Base-by-base conservation (phyloP, 805 yeast genomes). In the Nakazawaea sp. region DNA sequence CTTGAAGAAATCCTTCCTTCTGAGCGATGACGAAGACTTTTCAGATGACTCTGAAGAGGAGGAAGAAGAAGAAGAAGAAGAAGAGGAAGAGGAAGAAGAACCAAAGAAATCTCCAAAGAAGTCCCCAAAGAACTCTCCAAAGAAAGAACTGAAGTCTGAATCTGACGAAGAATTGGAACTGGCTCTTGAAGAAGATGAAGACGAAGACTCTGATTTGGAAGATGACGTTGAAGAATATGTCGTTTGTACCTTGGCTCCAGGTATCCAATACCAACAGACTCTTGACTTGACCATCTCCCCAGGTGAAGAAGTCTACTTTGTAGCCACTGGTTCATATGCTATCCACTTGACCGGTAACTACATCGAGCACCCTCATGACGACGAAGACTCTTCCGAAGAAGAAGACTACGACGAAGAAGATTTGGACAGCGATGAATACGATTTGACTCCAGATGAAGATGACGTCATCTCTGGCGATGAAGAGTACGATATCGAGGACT, bases 291-390 rank as follows among this genome's bases (percentile, higher is more conserved):
- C 94, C 54, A 82, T 92, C 55, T 74, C 81, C 38, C 95, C 97
- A 54, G 90, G 80, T 54, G 98, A 92, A 68, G 95, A 89, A 56
- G 87, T 92, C 44, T 79, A 71, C 69, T 92, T 92, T 56, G 95
- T 87, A 55, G 97, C 85, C 41, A 83, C 96, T 44, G 98, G 98
- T 56, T 87, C 97, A 19, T 90, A 88, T 70, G 83, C 95, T 48
- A 72, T 92, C 48, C 94, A 90, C 61, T 68, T 92, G 52, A 71
- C 85, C 49, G 99, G 99, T 70, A 90, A 92, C 80, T 88, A 81
- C 66, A 81, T 92, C 56, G 95, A 85, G 62, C 96, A 89, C 64
- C 97, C 97, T 61, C 86, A 78, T 53, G 96, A 89, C 55, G 76
- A 68, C 30, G 81, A 75, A 41, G 62, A 58, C 44, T 73, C 70